Evolutionary conservation across 768 basidiomycete genomes (phyloP).

Genomic region (Melanogaster broomeanus): DNA sequence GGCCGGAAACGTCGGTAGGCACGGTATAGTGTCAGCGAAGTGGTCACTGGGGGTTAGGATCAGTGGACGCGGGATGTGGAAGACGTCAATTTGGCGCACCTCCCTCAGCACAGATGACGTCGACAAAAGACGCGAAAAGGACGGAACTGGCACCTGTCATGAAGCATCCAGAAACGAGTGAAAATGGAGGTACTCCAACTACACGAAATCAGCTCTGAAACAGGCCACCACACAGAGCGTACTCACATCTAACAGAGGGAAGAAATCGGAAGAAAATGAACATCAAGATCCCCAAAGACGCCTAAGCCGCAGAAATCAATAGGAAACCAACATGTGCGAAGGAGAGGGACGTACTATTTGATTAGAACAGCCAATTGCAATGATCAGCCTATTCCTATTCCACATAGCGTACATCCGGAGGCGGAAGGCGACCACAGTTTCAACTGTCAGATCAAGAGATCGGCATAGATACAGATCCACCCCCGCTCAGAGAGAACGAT

Average conservation of each 20-base stretch:
- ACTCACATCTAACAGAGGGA: no score
- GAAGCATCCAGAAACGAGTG: background rate
- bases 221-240: background rate
- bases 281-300: background rate
- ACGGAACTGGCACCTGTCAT: background rate
- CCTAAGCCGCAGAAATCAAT: background rate
- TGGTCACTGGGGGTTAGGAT: background rate
- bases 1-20: background rate
- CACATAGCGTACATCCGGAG: background rate
- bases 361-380: background rate
- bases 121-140: background rate
- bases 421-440: background rate
- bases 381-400: background rate
- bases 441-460: background rate
- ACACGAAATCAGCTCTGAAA: background rate
- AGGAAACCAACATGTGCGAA: background rate
- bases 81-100: background rate
- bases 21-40: background rate
- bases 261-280: background rate
- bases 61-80: no score
- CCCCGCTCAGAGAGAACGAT: background rate
- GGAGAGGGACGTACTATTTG: background rate
- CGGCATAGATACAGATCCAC: background rate
- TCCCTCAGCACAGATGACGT: background rate
- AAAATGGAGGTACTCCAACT: background rate